Percentiles rank a stretch among this genome's conserved stretches.
phyloP scores from a whole-genome alignment of 345 rosid species.

The Populus tremula region DNA sequence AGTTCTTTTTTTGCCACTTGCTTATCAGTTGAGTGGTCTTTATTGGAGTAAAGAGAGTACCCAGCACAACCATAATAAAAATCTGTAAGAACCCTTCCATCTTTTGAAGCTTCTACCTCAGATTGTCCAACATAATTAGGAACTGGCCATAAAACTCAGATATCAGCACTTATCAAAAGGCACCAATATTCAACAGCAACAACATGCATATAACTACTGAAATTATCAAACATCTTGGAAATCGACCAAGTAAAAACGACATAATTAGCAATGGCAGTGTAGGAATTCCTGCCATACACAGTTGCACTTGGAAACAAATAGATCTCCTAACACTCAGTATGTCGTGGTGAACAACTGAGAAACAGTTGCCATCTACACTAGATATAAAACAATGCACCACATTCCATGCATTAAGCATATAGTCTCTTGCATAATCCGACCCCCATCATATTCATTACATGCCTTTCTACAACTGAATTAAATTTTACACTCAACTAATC shows the following conservation, averaged over 20 bases:
- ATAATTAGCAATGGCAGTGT: background rate
- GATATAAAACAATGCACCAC: background rate
- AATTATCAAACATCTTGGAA: background rate
- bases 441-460: background rate
- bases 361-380: background rate
- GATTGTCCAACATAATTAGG: conserved; percentile 44
- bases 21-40: conserved; percentile 37
- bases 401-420: background rate
- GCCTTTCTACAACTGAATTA: background rate
- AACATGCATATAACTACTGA: background rate
- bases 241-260: background rate
- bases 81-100: conserved; percentile 34
- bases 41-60: conserved; percentile 46
- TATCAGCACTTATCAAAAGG: background rate
- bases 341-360: background rate
- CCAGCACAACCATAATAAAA: conserved; percentile 71
- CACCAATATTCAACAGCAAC: background rate
- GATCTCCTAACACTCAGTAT: background rate
- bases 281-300: background rate
- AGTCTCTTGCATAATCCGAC: background rate
- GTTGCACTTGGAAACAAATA: background rate
- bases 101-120: conserved; percentile 49
- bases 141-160: conserved; percentile 27
- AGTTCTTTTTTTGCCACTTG: conserved; percentile 38
- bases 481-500: background rate